A percentile compares a stretch with the other conserved stretches of the same genome.
These are phyloP conservation scores for Chenopodium album DNA, from an alignment of 148 eudicot species.

Conservation along the genomic window DNA sequence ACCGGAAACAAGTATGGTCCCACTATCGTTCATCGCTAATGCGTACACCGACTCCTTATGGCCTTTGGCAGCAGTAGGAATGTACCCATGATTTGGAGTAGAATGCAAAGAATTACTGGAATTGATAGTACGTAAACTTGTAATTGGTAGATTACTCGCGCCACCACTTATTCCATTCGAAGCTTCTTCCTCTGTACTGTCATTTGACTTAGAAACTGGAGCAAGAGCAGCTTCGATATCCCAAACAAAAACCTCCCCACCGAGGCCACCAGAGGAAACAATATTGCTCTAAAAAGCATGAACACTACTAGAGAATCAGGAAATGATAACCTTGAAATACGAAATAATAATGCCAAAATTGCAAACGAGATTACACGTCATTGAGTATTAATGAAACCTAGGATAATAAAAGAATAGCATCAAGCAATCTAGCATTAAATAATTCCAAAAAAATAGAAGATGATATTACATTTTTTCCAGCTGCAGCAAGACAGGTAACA, in stretches of 20 bases:
- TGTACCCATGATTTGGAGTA: constrained; percentile 65
- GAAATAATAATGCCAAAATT: background rate
- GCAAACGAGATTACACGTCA: constrained; percentile 9
- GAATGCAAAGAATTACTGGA: constrained; percentile 73
- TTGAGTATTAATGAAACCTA: constrained; percentile 6
- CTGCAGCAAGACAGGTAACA: constrained; percentile 91
- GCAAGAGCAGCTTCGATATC: constrained; percentile 92
- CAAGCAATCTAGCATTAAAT: background rate
- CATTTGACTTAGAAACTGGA: constrained; percentile 68
- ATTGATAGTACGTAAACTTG: constrained; percentile 65
- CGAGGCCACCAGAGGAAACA: constrained; percentile 96
- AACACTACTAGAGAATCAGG: constrained; percentile 28
- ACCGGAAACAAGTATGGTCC: constrained; percentile 93
- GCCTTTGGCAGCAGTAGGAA: constrained; percentile 89
- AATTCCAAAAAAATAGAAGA: background rate
- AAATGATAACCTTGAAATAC: constrained; percentile 10
- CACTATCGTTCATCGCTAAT: constrained; percentile 86
- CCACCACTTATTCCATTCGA: constrained; percentile 60
- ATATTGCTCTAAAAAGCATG: constrained; percentile 62
- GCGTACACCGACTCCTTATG: constrained; percentile 99
- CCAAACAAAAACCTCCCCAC: constrained; percentile 99
- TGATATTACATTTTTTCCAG: constrained; percentile 70
- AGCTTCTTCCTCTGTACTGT: constrained; percentile 60
- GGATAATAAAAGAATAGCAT: background rate
- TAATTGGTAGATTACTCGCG: constrained; percentile 44